Evolutionary conservation across 1,139 yeast species (phyloP).

Genomic region (Blastobotrys indianensis): DNA sequence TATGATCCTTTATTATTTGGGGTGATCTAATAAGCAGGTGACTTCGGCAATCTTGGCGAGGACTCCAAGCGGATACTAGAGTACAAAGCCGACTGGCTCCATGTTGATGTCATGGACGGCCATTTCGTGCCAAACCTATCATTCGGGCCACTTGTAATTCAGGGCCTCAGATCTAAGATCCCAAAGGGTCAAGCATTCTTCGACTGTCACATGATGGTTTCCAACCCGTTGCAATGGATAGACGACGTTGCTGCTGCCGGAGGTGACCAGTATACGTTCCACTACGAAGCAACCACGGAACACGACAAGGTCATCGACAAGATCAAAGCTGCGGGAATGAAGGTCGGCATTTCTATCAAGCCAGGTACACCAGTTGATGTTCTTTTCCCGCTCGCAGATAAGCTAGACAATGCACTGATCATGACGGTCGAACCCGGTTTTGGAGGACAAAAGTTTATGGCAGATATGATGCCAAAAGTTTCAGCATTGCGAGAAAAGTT

Average conservation of each 20-base stretch:
- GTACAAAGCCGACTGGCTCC: slow-evolving; percentile 88
- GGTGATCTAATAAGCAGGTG: slow-evolving; percentile 31
- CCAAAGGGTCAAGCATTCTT: slow-evolving; percentile 75
- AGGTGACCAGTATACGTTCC: slow-evolving; percentile 95
- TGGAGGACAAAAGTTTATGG: slow-evolving; percentile 97
- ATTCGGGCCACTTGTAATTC: slow-evolving; percentile 84
- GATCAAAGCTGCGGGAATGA: slow-evolving; percentile 77
- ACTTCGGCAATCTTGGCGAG: slow-evolving; percentile 81
- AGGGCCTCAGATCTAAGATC: slow-evolving; percentile 67
- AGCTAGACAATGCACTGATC: slow-evolving; percentile 85
- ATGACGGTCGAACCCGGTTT: slow-evolving; percentile 99
- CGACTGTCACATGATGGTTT: slow-evolving; percentile 99
- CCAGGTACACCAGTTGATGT: slow-evolving; percentile 91
- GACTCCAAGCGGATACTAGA: slow-evolving; percentile 78
- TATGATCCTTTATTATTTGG: slow-evolving; percentile 1
- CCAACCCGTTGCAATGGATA: slow-evolving; percentile 93
- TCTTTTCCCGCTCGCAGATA: slow-evolving; percentile 65
- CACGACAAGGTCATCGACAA: slow-evolving; percentile 68
- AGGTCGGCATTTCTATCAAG: slow-evolving; percentile 90
- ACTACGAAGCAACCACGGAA: slow-evolving; percentile 84
- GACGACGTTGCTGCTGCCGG: slow-evolving; percentile 90
- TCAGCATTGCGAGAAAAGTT: slow-evolving; percentile 61
- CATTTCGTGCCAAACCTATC: slow-evolving; percentile 96
- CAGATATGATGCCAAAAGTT: slow-evolving; percentile 94
- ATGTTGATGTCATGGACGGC: slow-evolving; percentile 97